A percentile compares a stretch with the other conserved stretches of the same genome.
These are phyloP conservation scores for Colletotrichum sp. DNA, from an alignment of 2,329 filamentous ascomycete species.

Conservation along the genomic window DNA sequence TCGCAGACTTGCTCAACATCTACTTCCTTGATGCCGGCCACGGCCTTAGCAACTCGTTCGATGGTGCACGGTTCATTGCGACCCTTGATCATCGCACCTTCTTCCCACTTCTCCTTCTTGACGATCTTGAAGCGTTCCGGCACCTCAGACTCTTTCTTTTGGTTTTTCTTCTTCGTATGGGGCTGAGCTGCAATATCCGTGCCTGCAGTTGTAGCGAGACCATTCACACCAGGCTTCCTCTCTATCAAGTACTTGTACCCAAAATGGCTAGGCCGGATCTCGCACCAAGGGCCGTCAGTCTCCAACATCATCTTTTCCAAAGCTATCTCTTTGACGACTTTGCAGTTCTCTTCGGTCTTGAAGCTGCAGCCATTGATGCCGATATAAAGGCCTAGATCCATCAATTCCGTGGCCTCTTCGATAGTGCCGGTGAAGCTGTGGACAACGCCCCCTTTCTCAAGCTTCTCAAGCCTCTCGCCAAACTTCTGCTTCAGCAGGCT, in stretches of 20 bases:
- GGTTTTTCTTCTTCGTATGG: slow-evolving; percentile 50
- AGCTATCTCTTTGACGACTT: slow-evolving; percentile 79
- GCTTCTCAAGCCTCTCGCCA: slow-evolving; percentile 61
- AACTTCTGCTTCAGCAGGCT: slow-evolving; percentile 65
- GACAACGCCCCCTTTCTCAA: slow-evolving; percentile 82
- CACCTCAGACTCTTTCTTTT: slow-evolving; percentile 68
- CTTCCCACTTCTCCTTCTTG: slow-evolving; percentile 95
- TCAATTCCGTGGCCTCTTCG: slow-evolving; percentile 82
- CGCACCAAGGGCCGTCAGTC: slow-evolving; percentile 98
- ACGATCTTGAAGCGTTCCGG: slow-evolving; percentile 79
- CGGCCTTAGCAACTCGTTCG: slow-evolving; percentile 82
- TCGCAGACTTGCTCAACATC: slow-evolving; percentile 83
- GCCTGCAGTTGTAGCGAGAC: slow-evolving; percentile 18
- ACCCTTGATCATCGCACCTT: slow-evolving; percentile 90
- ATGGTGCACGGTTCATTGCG: slow-evolving; percentile 93
- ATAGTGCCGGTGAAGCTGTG: slow-evolving; percentile 92
- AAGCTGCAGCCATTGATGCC: slow-evolving; percentile 97
- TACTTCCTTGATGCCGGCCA: slow-evolving; percentile 85
- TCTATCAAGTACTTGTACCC: slow-evolving; percentile 72
- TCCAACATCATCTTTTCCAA: slow-evolving; percentile 88
- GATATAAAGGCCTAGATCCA: slow-evolving; percentile 82
- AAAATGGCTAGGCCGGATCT: slow-evolving; percentile 88
- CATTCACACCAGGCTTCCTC: slow-evolving; percentile 35
- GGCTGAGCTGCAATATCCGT: slow-evolving; percentile 24
- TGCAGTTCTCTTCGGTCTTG: slow-evolving; percentile 91